phyloP scores from a whole-genome alignment of 2,329 filamentous ascomycete genomes.

The Amesomyces nigricolor region DNA sequence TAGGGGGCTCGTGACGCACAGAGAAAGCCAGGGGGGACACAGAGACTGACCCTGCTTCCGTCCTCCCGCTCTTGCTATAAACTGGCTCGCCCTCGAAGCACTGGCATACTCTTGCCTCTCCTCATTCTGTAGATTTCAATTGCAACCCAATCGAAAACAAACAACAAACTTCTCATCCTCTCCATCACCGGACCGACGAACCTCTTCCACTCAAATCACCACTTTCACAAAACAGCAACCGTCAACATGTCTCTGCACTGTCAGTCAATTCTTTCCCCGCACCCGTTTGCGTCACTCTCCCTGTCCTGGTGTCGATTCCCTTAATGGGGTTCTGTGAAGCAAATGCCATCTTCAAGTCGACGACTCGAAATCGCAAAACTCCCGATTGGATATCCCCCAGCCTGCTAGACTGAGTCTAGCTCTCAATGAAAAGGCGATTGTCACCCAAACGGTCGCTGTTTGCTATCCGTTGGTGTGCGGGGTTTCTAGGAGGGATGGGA shows the following conservation, averaged over 20 bases:
- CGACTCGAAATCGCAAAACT: background rate
- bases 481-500: background rate
- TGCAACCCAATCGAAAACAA: background rate
- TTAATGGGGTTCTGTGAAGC: background rate
- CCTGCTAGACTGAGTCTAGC: background rate
- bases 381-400: background rate
- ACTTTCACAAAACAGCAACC: constrained; percentile 15
- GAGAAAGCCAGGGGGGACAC: constrained; percentile 11
- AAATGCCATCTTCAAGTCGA: background rate
- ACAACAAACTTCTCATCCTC: background rate
- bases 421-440: no score
- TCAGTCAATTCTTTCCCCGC: constrained; percentile 32
- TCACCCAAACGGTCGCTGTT: background rate
- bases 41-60: constrained; percentile 2
- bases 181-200: no score
- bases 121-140: constrained; percentile 6
- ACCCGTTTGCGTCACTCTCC: background rate
- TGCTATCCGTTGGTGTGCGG: background rate
- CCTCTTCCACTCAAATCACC: background rate
- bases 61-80: constrained; percentile 19
- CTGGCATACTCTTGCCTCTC: constrained; percentile 12
- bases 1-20: constrained; percentile 24
- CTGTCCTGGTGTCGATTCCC: background rate
- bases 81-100: constrained; percentile 5
- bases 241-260: constrained; percentile 56